These are phyloP conservation scores for Euphorbia pulcherrima DNA, from an alignment of 345 rosid species.

Conservation along the genomic window DNA sequence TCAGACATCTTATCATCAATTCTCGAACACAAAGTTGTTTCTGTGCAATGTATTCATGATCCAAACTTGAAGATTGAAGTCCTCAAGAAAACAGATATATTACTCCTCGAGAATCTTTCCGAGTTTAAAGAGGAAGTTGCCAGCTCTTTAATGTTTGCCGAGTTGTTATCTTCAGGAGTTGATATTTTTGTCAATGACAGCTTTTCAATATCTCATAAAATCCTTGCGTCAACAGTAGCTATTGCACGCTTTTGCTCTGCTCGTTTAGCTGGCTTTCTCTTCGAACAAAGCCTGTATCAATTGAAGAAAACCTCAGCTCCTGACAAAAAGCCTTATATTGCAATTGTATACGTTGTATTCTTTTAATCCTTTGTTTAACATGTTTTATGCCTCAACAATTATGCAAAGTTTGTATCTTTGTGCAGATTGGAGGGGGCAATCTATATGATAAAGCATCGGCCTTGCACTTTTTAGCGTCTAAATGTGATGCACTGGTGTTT, in stretches of 20 bases:
- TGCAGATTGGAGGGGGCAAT: slow-evolving; percentile 69
- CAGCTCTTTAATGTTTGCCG: slow-evolving; percentile 45
- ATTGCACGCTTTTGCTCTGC: slow-evolving; percentile 46
- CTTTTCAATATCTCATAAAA: slow-evolving; percentile 51
- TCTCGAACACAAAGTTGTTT: slow-evolving; percentile 40
- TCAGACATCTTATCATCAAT: slow-evolving; percentile 48
- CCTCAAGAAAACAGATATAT: slow-evolving; percentile 29
- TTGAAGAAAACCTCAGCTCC: slow-evolving; percentile 36
- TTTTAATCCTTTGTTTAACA: slow-evolving; percentile 3
- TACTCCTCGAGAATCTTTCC: slow-evolving; percentile 56
- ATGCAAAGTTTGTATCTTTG: slow-evolving; percentile 6
- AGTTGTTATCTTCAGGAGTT: slow-evolving; percentile 47
- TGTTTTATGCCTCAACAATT: slow-evolving; percentile 18
- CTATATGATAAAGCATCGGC: slow-evolving; percentile 51
- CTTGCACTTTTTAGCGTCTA: slow-evolving; percentile 52
- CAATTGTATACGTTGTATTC: slow-evolving; percentile 45
- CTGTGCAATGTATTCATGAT: slow-evolving; percentile 19
- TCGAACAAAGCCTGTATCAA: slow-evolving; percentile 46
- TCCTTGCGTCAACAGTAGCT: slow-evolving; percentile 68
- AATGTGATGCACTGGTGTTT: slow-evolving; percentile 56
- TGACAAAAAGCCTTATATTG: slow-evolving; percentile 47
- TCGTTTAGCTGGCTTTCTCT: slow-evolving; percentile 56
- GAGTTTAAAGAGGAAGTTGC: slow-evolving; percentile 54
- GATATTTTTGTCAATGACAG: slow-evolving; percentile 68
- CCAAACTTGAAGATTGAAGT: slow-evolving; percentile 28